Evolutionary conservation across 352 stramenopile genomes (phyloP).

Genomic region (Pythium phragmiticola): DNA sequence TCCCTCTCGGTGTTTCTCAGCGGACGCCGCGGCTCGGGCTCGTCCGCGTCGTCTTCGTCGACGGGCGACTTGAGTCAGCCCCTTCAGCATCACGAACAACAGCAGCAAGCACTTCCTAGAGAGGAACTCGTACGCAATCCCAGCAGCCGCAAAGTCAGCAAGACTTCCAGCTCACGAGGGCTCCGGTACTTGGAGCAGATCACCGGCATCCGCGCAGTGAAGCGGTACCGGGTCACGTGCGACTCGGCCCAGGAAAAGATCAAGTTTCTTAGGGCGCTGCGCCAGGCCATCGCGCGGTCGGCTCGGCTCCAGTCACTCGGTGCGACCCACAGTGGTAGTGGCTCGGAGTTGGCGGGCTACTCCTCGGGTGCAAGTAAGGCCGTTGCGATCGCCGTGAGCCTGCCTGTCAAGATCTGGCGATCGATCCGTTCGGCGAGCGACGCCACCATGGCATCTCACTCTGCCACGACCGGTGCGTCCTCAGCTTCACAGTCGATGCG

Average conservation of each 20-base stretch:
- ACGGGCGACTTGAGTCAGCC: slow-evolving; percentile 1
- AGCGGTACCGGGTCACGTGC: slow-evolving; percentile 51
- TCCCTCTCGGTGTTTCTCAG: slow-evolving; percentile 25
- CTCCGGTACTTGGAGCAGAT: slow-evolving; percentile 29
- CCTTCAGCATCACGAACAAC: background rate
- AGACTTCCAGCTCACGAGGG: slow-evolving; percentile 11
- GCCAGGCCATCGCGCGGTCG: slow-evolving; percentile 32
- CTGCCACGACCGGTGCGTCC: background rate
- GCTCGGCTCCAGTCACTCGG: slow-evolving; percentile 16
- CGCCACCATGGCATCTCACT: background rate
- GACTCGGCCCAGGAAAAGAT: slow-evolving; percentile 35
- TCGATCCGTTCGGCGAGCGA: slow-evolving; percentile 16
- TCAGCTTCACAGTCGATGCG: background rate
- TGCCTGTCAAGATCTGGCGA: slow-evolving; percentile 29
- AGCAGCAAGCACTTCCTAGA: background rate
- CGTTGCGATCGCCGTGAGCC: slow-evolving; percentile 20
- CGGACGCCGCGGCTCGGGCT: slow-evolving; percentile 29
- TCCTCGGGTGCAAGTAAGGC: slow-evolving; percentile 17
- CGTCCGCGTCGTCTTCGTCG: slow-evolving; percentile 12
- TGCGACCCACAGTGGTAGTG: background rate
- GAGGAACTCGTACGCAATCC: slow-evolving; percentile 1
- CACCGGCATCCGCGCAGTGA: slow-evolving; percentile 28
- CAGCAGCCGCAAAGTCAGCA: slow-evolving; percentile 12
- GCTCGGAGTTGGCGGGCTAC: background rate
- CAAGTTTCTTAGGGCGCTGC: slow-evolving; percentile 39